Percentiles rank a stretch among this genome's conserved stretches.
Evolutionary conservation across 345 rosid species (phyloP).

Genomic region (Toxicodendron radicans): DNA sequence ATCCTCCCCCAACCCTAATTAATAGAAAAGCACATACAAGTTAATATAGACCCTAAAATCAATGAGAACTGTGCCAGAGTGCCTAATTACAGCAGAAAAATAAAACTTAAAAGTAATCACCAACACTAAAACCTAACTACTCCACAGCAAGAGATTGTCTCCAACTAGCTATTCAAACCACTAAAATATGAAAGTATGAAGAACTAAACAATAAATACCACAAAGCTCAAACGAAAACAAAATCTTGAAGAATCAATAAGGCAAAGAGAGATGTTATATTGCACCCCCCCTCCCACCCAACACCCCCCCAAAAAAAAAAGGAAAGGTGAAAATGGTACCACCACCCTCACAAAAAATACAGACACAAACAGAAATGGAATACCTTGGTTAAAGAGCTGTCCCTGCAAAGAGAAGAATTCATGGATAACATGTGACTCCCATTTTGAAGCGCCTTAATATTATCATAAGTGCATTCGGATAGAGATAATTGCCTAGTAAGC

Average conservation of each 20-base stretch:
- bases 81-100: not conserved
- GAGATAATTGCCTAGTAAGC: slow-evolving; percentile 54
- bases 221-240: not conserved
- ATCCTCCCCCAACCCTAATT: slow-evolving; percentile 53
- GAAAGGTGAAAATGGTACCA: not conserved
- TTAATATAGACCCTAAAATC: slow-evolving; percentile 12
- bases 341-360: slow-evolving; percentile 9
- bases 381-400: slow-evolving; percentile 37
- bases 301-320: not conserved
- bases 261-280: not conserved
- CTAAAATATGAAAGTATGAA: not conserved
- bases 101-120: not conserved
- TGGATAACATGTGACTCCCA: slow-evolving; percentile 32
- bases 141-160: not conserved
- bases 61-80: not conserved
- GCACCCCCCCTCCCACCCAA: too few species aligned
- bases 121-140: not conserved
- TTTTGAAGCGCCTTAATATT: slow-evolving; percentile 57
- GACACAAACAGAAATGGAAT: slow-evolving; percentile 9
- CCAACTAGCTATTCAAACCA: not conserved
- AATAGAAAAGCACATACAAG: slow-evolving; percentile 18
- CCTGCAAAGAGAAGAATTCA: slow-evolving; percentile 25
- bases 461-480: slow-evolving; percentile 65
- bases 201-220: not conserved
- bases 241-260: not conserved